Conservation (phyloP, 768 basidiomycete genomes). For the Termitomyces sp. region DNA sequence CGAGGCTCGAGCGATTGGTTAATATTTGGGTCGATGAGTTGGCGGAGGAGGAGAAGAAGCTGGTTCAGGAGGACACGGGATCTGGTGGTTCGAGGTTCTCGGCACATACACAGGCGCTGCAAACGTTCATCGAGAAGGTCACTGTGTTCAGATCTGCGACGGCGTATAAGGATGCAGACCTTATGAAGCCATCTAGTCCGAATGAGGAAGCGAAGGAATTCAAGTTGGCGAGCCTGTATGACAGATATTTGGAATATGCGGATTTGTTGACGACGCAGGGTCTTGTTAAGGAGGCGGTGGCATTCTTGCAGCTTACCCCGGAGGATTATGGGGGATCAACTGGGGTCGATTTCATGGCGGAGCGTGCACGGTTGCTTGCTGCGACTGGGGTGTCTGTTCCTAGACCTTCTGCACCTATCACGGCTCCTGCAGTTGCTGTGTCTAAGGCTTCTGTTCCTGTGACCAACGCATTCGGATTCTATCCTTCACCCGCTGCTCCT, state of each 20-base stretch:
- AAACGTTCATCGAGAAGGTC: conserved; percentile 95
- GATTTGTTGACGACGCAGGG: conserved; percentile 89
- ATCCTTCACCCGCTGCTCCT: conserved; percentile 14
- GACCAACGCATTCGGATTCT: conserved; percentile 14
- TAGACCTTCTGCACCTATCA: conserved; percentile 15
- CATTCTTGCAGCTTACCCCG: conserved; percentile 78
- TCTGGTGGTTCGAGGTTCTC: conserved; percentile 58
- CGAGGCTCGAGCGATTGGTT: conserved; percentile 79
- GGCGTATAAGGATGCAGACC: conserved; percentile 69
- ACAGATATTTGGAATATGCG: conserved; percentile 94
- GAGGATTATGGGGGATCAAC: conserved; percentile 64
- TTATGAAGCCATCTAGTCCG: conserved; percentile 33
- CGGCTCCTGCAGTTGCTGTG: conserved; percentile 12
- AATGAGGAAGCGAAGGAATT: conserved; percentile 55
- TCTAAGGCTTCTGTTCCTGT: neutral
- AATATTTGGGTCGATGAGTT: conserved; percentile 92
- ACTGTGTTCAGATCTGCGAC: conserved; percentile 89
- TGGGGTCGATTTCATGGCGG: conserved; percentile 30
- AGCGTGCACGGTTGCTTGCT: conserved; percentile 31
- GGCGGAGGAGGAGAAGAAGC: conserved; percentile 69
- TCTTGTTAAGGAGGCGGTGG: conserved; percentile 74
- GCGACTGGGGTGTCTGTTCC: conserved; percentile 18
- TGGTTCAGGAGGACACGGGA: conserved; percentile 34
- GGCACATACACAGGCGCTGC: conserved; percentile 79
- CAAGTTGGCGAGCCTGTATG: conserved; percentile 83